These are phyloP conservation scores for Jamesozyma rosinii DNA, from an alignment of 805 yeast genomes.

Conservation along the genomic window DNA sequence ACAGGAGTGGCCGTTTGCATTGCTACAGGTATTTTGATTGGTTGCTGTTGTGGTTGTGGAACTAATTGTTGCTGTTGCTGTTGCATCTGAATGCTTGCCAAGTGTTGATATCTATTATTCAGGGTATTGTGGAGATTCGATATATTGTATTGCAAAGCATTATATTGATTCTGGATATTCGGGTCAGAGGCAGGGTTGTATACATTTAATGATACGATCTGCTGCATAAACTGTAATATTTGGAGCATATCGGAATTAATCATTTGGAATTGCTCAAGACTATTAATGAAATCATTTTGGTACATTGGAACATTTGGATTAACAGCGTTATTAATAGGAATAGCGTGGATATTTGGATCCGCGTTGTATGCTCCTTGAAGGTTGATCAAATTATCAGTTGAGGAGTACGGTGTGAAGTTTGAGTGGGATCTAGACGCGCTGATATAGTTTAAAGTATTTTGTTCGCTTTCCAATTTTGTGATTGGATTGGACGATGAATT, in stretches of 20 bases:
- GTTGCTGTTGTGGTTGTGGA: background rate
- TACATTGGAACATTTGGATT: background rate
- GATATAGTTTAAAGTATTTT: background rate
- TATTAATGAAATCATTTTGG: background rate
- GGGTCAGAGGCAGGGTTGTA: background rate
- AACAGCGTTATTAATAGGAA: background rate
- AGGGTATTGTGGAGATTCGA: background rate
- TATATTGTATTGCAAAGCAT: background rate
- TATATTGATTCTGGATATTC: background rate
- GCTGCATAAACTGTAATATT: background rate
- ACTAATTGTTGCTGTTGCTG: conserved; percentile 8
- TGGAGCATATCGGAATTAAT: background rate
- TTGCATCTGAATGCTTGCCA: background rate
- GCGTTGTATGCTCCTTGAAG: background rate
- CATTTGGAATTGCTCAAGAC: background rate
- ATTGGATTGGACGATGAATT: conserved; percentile 1
- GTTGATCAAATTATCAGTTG: conserved; percentile 2
- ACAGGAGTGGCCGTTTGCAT: background rate
- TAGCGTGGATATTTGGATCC: background rate
- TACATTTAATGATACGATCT: background rate
- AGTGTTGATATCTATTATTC: background rate
- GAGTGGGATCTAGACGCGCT: conserved; percentile 2
- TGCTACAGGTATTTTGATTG: background rate
- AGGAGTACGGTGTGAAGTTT: conserved; percentile 1
- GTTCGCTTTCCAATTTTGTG: background rate